A percentile compares a stretch with the other conserved stretches of the same genome.
These are phyloP conservation scores for Pestalotiopsis sp. DNA, from an alignment of 2,329 filamentous ascomycete species.

Conservation along the genomic window DNA sequence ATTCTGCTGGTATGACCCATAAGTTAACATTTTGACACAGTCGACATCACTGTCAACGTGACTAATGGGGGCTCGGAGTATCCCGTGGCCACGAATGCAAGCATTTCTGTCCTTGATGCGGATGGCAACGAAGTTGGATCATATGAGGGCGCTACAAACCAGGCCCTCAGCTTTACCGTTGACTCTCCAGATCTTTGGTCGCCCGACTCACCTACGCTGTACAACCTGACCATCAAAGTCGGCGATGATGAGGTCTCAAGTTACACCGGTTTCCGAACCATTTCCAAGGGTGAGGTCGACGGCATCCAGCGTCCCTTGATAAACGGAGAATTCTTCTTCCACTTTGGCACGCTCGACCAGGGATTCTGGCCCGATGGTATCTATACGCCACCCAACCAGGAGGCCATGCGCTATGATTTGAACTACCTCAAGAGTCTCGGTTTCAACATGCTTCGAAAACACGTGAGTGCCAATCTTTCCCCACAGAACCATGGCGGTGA, in stretches of 20 bases:
- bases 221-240: conserved; percentile 60
- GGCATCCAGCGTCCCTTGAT: conserved; percentile 64
- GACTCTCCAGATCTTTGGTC: conserved; percentile 64
- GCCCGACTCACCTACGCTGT: conserved; percentile 63
- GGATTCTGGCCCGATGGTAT: conserved; percentile 64
- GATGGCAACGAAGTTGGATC: conserved; percentile 45
- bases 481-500: no score
- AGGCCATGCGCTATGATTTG: conserved; percentile 71
- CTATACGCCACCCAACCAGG: conserved; percentile 64
- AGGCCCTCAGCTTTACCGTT: conserved; percentile 58
- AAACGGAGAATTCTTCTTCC: conserved; percentile 71
- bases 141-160: conserved; percentile 47
- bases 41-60: conserved; percentile 60
- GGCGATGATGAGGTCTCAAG: conserved; percentile 57
- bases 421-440: conserved; percentile 66
- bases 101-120: conserved; percentile 38
- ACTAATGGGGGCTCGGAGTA: conserved; percentile 37
- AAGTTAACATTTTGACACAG: conserved; percentile 33
- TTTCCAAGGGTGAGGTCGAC: conserved; percentile 58
- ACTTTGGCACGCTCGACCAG: conserved; percentile 71
- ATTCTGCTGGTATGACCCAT: conserved; percentile 7
- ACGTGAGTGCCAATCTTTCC: conserved; percentile 46
- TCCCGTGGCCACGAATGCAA: conserved; percentile 24
- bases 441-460: conserved; percentile 73
- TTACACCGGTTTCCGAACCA: conserved; percentile 72